Conservation (phyloP, 1,139 yeast genomes). For the Torulaspora pretoriensis region DNA sequence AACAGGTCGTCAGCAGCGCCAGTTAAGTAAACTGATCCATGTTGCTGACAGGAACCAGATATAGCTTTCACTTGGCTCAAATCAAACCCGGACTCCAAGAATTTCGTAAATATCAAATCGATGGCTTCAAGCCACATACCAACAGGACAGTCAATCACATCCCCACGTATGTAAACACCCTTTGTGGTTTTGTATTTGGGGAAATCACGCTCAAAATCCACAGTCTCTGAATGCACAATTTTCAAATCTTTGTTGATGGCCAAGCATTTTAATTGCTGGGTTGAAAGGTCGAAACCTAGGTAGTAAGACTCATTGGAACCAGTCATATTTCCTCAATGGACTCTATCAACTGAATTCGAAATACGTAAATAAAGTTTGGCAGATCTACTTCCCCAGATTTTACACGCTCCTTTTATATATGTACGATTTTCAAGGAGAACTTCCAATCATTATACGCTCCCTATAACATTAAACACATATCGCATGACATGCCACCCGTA, state of each 20-base stretch:
- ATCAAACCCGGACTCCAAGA: slow-evolving; percentile 46
- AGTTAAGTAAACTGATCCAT: slow-evolving; percentile 85
- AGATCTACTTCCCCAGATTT: slow-evolving; percentile 10
- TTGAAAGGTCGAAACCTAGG: slow-evolving; percentile 81
- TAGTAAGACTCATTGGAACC: slow-evolving; percentile 36
- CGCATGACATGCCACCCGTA: background rate
- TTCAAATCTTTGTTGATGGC: slow-evolving; percentile 54
- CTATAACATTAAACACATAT: slow-evolving; percentile 1
- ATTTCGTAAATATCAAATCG: slow-evolving; percentile 52
- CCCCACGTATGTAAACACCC: slow-evolving; percentile 60
- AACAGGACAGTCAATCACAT: slow-evolving; percentile 69
- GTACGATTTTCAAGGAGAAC: slow-evolving; percentile 6
- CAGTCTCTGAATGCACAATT: slow-evolving; percentile 54
- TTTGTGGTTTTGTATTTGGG: slow-evolving; percentile 57
- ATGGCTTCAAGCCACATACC: slow-evolving; percentile 86
- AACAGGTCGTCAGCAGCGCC: slow-evolving; percentile 44
- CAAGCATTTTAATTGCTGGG: slow-evolving; percentile 81
- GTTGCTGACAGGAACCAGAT: slow-evolving; percentile 90
- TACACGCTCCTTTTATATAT: slow-evolving; percentile 4
- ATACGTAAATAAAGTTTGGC: background rate
- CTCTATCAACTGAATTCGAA: background rate
- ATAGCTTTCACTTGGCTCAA: slow-evolving; percentile 61
- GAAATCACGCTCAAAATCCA: slow-evolving; percentile 68
- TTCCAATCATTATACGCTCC: slow-evolving; percentile 2
- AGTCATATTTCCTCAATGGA: slow-evolving; percentile 8